Conservation (phyloP, 1,284 basidiomycete genomes). For the Omphalotus olearius region DNA sequence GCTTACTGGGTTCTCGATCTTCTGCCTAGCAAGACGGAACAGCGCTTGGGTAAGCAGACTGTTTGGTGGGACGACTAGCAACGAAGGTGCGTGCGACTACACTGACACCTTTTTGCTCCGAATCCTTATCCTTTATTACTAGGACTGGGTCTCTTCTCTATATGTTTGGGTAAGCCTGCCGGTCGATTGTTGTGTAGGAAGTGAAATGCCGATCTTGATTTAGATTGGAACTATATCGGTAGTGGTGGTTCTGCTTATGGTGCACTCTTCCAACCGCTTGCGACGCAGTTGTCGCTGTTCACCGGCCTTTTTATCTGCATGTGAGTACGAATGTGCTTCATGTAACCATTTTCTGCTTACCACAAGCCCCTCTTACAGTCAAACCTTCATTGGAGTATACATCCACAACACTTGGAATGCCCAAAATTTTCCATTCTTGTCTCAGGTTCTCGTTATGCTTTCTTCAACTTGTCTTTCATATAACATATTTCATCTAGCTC, state of each 20-base stretch:
- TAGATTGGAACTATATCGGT: conserved; percentile 55
- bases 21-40: conserved; percentile 50
- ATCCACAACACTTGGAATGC: conserved; percentile 37
- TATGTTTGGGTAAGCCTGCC: conserved; percentile 30
- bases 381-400: conserved; percentile 30
- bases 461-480: too few species aligned
- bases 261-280: conserved; percentile 41
- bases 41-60: conserved; percentile 55
- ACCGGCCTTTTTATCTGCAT: conserved; percentile 36
- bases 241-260: conserved; percentile 35
- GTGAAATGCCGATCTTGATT: too few species aligned
- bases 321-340: conserved; percentile 21
- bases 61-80: conserved; percentile 45
- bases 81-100: conserved; percentile 30
- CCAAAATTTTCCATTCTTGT: conserved; percentile 46
- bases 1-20: conserved; percentile 52
- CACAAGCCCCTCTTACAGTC: conserved; percentile 16
- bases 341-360: background rate
- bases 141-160: conserved; percentile 27
- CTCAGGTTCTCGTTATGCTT: conserved; percentile 28
- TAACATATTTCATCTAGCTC: too few species aligned
- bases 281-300: conserved; percentile 37
- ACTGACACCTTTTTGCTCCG: conserved; percentile 15
- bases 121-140: conserved; percentile 23
- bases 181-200: too few species aligned